Percentiles rank a stretch among this genome's conserved stretches.
These are phyloP conservation scores for Ogataea pignaliae DNA, from an alignment of 805 yeast genomes.

Conservation along the genomic window DNA sequence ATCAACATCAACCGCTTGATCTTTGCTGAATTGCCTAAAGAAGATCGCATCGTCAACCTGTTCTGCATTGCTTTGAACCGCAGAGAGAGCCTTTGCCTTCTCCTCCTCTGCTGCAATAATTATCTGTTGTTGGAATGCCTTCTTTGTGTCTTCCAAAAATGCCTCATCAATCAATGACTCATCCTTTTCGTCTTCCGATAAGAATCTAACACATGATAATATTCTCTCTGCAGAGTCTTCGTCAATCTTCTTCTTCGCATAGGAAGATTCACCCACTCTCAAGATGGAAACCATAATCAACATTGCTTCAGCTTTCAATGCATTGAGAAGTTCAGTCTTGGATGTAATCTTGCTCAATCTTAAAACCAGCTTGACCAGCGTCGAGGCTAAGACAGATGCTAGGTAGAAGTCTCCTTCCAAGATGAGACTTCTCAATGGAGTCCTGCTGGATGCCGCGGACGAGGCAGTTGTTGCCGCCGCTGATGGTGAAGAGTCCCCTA, in stretches of 20 bases:
- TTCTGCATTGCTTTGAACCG: conserved; percentile 58
- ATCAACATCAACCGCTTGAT: conserved; percentile 38
- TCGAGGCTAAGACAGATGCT: conserved; percentile 80
- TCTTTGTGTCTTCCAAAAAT: conserved; percentile 82
- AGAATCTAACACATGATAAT: conserved; percentile 75
- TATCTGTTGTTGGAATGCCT: conserved; percentile 74
- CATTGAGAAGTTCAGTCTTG: conserved; percentile 57
- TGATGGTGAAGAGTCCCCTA: conserved; percentile 35
- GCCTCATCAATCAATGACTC: conserved; percentile 51
- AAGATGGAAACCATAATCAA: conserved; percentile 87
- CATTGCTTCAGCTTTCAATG: conserved; percentile 91
- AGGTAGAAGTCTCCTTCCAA: conserved; percentile 87
- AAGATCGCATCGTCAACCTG: conserved; percentile 73
- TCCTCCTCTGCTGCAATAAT: conserved; percentile 54
- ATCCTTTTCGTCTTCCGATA: conserved; percentile 59
- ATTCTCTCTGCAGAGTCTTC: conserved; percentile 97
- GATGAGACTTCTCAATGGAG: conserved; percentile 78
- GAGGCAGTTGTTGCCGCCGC: conserved; percentile 23
- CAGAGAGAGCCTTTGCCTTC: conserved; percentile 51
- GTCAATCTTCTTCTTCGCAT: conserved; percentile 73
- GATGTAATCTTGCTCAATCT: conserved; percentile 59
- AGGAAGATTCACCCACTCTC: conserved; percentile 75
- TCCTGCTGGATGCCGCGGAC: conserved; percentile 29
- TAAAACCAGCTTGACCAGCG: conserved; percentile 82
- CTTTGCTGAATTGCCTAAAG: conserved; percentile 69